Base-by-base conservation (phyloP, 2,329 filamentous ascomycete genomes). In the Eutypa lata region DNA sequence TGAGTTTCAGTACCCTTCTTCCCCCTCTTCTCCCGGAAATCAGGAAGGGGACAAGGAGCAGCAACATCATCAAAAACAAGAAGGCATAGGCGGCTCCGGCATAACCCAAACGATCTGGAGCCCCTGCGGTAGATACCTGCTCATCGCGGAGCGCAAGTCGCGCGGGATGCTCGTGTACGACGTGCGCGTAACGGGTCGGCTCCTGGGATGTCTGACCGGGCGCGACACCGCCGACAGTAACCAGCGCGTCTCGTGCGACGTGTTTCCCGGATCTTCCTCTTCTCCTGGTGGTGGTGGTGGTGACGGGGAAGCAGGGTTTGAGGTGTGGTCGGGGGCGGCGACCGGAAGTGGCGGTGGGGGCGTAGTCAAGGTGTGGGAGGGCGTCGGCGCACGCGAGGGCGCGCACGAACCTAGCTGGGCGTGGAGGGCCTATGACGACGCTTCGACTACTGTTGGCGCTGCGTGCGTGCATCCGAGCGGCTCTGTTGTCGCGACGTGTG, bases 81-180 rank as follows among this genome's bases (percentile, higher is more conserved):
- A 71, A 26, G 69, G 66, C 16, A 73, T 84, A 56, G 77, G 78
- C 11, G 86, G 88, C 31, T 78, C 81, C 55, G 89, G 87, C 50
- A 82, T 87, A 21, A 70, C 77, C 13, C 83, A 87, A 67, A 76
- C 79, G 1, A 58, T 75, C 4, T 87, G 84, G 84, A 86, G 82
- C 56, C 77, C 78, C 0, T 87, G 83, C 57, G 84, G 83, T 7
- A 73, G 81, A 38, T 87, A 87, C 62, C 71, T 87, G 19, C 69
- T 83, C n/a, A 71, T 87, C 46, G 82, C 81, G 59, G 84, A 87
- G 71, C 76, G 84, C 5, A 76, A 77, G 57, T 76, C 82, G 0
- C 65, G 62, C 6, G 80, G 81, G 2, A 62, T 86, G 37, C 68
- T 86, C 24, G 77, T 87, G 3, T 87, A 86, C 67, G 84, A 87